phyloP scores from a whole-genome alignment of 371 early-diverging fungal genomes.

The Zychaea mexicana region DNA sequence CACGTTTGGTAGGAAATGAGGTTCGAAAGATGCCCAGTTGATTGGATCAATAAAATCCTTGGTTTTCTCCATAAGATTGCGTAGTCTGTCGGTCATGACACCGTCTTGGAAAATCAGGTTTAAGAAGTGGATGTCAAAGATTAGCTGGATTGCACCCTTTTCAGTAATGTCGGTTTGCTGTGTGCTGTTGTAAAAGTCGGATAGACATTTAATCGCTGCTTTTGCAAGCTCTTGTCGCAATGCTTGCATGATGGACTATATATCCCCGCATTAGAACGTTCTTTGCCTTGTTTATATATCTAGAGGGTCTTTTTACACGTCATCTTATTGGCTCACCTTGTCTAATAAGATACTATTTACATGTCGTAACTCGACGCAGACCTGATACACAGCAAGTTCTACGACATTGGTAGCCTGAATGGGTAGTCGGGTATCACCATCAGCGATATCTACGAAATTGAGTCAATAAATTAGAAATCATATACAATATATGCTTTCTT shows the following conservation, averaged over 20 bases:
- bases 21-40: slow-evolving; percentile 54
- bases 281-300: no score
- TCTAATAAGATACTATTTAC: slow-evolving; percentile 40
- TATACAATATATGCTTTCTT: background rate
- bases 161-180: slow-evolving; percentile 34
- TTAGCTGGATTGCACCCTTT: slow-evolving; percentile 54
- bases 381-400: slow-evolving; percentile 33
- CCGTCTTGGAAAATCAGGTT: slow-evolving; percentile 33
- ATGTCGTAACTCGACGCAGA: slow-evolving; percentile 56
- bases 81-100: slow-evolving; percentile 5
- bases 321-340: slow-evolving; percentile 30
- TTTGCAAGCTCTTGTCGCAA: slow-evolving; percentile 7
- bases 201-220: background rate
- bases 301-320: no score
- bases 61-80: slow-evolving; percentile 20
- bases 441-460: slow-evolving; percentile 9
- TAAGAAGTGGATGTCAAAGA: slow-evolving; percentile 56
- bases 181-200: background rate
- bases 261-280: no score
- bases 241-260: slow-evolving; percentile 18
- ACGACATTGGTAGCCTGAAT: slow-evolving; percentile 50
- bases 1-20: slow-evolving; percentile 42
- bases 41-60: slow-evolving; percentile 52
- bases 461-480: background rate
- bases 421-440: slow-evolving; percentile 38